These are phyloP conservation scores for Ricinus communis DNA, from an alignment of 345 rosid genomes.

Conservation along the genomic window DNA sequence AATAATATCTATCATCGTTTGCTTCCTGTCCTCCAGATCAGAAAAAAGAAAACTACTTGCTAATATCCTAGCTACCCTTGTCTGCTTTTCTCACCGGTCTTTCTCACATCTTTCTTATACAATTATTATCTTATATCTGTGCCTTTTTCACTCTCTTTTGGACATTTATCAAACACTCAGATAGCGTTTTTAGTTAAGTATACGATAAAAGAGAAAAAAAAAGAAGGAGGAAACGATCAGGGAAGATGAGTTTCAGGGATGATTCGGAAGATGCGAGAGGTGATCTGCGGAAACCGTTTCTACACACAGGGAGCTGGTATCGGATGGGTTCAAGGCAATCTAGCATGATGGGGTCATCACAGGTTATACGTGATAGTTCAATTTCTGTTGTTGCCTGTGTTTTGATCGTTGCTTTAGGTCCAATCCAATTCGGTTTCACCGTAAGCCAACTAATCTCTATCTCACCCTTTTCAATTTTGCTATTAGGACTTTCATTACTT, in stretches of 20 bases:
- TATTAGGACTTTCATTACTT: no score
- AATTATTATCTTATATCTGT: no score
- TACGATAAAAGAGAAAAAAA: neutral
- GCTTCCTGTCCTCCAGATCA: no score
- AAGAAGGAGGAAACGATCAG: neutral
- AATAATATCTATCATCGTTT: no score
- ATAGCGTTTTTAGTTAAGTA: neutral
- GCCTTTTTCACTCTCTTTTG: no score
- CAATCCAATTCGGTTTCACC: slow-evolving; percentile 97
- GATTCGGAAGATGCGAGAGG: slow-evolving; percentile 78
- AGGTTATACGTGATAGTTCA: slow-evolving; percentile 77
- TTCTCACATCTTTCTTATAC: neutral
- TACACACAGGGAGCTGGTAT: slow-evolving; percentile 97
- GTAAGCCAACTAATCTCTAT: slow-evolving; percentile 36
- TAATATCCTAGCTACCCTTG: no score
- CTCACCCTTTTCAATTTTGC: neutral
- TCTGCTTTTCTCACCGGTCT: slow-evolving; percentile 2
- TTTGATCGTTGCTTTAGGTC: slow-evolving; percentile 93
- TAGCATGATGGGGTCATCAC: slow-evolving; percentile 89
- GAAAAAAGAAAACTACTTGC: no score
- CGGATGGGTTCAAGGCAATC: slow-evolving; percentile 92
- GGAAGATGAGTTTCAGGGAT: slow-evolving; percentile 82
- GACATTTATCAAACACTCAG: neutral
- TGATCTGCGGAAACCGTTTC: slow-evolving; percentile 81
- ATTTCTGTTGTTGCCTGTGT: slow-evolving; percentile 94